Evolutionary conservation across 1,284 basidiomycete species (phyloP).

Genomic region (Volvariella surrecta): DNA sequence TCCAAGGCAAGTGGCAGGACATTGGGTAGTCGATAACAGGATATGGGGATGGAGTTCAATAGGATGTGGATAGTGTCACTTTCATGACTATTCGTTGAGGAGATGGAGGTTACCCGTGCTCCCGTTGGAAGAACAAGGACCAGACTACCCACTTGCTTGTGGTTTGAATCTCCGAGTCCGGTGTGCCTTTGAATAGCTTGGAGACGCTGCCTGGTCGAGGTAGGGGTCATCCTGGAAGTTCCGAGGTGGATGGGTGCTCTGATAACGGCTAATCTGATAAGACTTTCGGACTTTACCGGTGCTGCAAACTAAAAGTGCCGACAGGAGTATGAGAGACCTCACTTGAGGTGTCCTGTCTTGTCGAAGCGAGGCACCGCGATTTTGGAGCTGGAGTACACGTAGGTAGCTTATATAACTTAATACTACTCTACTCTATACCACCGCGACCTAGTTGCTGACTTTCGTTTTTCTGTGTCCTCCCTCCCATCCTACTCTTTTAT

Average conservation of each 20-base stretch:
- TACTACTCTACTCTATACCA: too few species aligned
- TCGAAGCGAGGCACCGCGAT: too few species aligned
- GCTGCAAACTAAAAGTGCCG: too few species aligned
- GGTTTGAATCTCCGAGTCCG: constrained; percentile 1
- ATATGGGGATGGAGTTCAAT: constrained; percentile 13
- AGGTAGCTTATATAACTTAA: too few species aligned
- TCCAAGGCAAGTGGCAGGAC: constrained; percentile 14
- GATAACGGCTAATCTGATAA: too few species aligned
- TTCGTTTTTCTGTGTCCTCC: too few species aligned
- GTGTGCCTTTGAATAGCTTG: constrained; percentile 16
- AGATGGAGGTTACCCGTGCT: constrained; percentile 13
- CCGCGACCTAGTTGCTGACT: too few species aligned
- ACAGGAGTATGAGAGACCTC: too few species aligned
- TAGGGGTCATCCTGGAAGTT: not conserved
- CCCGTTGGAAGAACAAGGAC: constrained; percentile 18
- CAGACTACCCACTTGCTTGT: constrained; percentile 9
- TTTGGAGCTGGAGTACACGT: too few species aligned
- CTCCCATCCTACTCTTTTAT: too few species aligned
- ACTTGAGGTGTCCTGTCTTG: too few species aligned
- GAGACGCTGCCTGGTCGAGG: constrained; percentile 10
- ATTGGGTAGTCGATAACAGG: constrained; percentile 12
- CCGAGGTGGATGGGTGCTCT: not conserved
- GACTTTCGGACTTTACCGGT: too few species aligned
- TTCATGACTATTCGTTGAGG: constrained; percentile 8
- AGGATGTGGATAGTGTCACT: constrained; percentile 11